Conservation (phyloP, 306 rosid species). For the Trifolium repens region DNA sequence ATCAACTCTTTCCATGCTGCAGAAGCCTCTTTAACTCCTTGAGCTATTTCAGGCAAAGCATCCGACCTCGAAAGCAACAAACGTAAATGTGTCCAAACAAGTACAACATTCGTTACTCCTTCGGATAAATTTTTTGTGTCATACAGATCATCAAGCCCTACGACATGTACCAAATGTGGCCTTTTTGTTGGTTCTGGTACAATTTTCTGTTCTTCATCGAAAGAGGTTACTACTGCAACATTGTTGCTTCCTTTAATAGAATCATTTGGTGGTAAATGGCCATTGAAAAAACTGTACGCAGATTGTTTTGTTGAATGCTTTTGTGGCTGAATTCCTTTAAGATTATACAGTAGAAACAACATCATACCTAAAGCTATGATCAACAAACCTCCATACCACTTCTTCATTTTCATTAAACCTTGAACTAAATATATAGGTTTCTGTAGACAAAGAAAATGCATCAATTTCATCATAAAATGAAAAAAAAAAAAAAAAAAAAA, state of each 20-base stretch:
- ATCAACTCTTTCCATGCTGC: constrained; percentile 77
- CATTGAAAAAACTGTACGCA: constrained; percentile 64
- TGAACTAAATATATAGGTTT: constrained; percentile 40
- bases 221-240: constrained; percentile 36
- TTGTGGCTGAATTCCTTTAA: constrained; percentile 57
- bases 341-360: constrained; percentile 63
- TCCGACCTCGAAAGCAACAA: constrained; percentile 75
- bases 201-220: constrained; percentile 33
- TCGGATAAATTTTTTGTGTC: constrained; percentile 48
- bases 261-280: constrained; percentile 46
- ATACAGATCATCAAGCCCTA: constrained; percentile 68
- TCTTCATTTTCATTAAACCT: constrained; percentile 69
- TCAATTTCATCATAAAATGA: constrained; percentile 22
- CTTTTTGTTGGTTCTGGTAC: constrained; percentile 43
- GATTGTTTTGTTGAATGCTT: constrained; percentile 67
- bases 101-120: constrained; percentile 59
- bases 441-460: constrained; percentile 38
- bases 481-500: no score
- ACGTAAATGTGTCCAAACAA: constrained; percentile 68
- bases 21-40: constrained; percentile 92
- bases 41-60: constrained; percentile 76
- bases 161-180: constrained; percentile 58
- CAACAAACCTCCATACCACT: constrained; percentile 83
- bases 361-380: constrained; percentile 63
- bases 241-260: constrained; percentile 35